Evolutionary conservation across 768 basidiomycete species (phyloP).

Genomic region (Termitomyces sp.): DNA sequence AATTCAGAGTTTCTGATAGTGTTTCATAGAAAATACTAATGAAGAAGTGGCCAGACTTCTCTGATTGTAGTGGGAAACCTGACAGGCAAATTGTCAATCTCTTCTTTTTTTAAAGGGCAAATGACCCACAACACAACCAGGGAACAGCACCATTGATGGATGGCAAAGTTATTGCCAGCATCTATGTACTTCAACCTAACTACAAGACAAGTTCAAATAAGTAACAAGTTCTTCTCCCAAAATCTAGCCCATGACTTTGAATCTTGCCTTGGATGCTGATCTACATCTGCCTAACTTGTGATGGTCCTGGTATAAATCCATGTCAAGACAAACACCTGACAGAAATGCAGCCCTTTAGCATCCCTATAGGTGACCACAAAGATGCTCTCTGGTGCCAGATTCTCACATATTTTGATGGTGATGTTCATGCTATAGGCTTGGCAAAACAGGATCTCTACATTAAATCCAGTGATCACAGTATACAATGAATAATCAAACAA

Average conservation of each 20-base stretch:
- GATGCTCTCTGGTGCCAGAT: background rate
- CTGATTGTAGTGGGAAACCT: no score
- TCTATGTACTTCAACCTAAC: no score
- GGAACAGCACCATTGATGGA: background rate
- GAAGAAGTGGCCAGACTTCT: no score
- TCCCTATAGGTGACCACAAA: no score
- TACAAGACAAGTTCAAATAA: no score
- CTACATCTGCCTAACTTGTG: background rate
- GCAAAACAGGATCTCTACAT: background rate
- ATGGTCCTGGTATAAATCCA: background rate
- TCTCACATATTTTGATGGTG: background rate
- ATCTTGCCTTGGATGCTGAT: background rate
- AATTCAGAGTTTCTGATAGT: background rate
- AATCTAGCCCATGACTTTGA: background rate
- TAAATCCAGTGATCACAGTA: background rate
- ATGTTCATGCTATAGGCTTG: background rate
- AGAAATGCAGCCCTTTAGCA: background rate
- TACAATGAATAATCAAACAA: background rate
- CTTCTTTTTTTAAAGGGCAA: background rate
- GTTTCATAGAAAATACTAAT: no score
- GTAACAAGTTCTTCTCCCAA: no score
- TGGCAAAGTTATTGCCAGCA: background rate
- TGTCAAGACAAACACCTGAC: background rate
- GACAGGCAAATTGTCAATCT: no score
- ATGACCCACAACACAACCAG: no score